Evolutionary conservation across 108 stramenopile species (phyloP), one percentile per base, ranked within the genome.

Genomic region (Ochromonas danica): DNA sequence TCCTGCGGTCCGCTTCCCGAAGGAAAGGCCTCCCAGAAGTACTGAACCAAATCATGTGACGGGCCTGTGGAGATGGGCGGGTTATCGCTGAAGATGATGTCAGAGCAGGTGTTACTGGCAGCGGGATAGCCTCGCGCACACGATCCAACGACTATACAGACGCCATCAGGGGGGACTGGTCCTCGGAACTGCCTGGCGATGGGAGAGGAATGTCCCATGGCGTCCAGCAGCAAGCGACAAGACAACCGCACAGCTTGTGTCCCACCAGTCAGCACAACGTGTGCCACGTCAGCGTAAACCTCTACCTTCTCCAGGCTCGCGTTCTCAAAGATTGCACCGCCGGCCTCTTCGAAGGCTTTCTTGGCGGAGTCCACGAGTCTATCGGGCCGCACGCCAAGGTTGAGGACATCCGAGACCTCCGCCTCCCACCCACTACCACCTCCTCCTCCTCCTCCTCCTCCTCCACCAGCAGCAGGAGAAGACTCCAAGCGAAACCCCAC

Each of bases 11-110:
- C 94, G 51, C 92, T 91, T 0, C 90, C 89, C 22, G 94, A 94
- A 27, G 95, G 95, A 78, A 96, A 96, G 0, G 94, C 92, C 65
- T 96, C 95, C 95, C 95, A 96, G 83, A 96, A 96, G 79, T 96
- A 95, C 70, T 96, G 95, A 31, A 90, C 22, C 22, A 14, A 22
- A 14, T 6, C 77, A 35, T 89, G 88, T 6, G 39, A 60, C 25
- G 3, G 3, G 17, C 77, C 61, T 71, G 89, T 89, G 71, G 84
- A 86, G 43, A 89, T 51, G 40, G 93, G 93, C 61, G 90, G 89
- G 0, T 84, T 85, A 77, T 95, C 93, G 3, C 92, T 94, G 85
- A 94, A 95, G 41, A 96, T 96, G 30, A 96, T 92, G 65, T 96
- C 95, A 1, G 94, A 94, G 71, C 84, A 74, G 33, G 87, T 71